A percentile compares a stretch with the other conserved stretches of the same genome.
Conservation (phyloP, 2,329 filamentous ascomycete species). For the Chaetothyriales sp. region DNA sequence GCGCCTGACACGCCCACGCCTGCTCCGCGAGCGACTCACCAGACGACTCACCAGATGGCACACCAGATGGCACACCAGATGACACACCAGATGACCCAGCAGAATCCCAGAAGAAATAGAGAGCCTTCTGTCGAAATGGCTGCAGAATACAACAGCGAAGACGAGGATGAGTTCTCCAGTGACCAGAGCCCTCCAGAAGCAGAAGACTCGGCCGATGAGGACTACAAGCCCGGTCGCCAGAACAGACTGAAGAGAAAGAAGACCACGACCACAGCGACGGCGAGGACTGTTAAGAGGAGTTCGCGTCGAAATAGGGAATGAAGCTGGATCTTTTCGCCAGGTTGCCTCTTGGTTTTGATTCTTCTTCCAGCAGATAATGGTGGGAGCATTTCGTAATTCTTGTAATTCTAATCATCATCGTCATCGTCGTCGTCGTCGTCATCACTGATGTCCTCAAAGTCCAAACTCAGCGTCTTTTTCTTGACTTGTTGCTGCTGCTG, state of each 20-base stretch:
- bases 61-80: too few relatives aligned
- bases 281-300: not conserved
- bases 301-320: not conserved
- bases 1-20: not conserved
- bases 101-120: not conserved
- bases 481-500: not conserved
- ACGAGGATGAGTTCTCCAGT: not conserved
- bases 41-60: too few relatives aligned
- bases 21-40: not conserved
- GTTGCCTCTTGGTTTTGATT: not conserved
- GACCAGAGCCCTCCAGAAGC: not conserved
- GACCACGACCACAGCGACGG: too few relatives aligned
- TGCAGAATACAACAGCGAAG: not conserved
- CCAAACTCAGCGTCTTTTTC: not conserved
- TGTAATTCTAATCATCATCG: not conserved
- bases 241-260: not conserved
- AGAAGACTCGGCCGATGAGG: not conserved
- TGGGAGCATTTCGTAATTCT: not conserved
- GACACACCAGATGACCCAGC: too few relatives aligned
- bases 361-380: not conserved
- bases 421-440: not conserved
- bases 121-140: not conserved
- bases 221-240: not conserved
- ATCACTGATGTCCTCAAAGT: not conserved
- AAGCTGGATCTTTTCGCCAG: not conserved